Percentiles rank a stretch among this genome's conserved stretches.
phyloP scores from a whole-genome alignment of 1,284 basidiomycete genomes.

The Entoloma clypeatum region DNA sequence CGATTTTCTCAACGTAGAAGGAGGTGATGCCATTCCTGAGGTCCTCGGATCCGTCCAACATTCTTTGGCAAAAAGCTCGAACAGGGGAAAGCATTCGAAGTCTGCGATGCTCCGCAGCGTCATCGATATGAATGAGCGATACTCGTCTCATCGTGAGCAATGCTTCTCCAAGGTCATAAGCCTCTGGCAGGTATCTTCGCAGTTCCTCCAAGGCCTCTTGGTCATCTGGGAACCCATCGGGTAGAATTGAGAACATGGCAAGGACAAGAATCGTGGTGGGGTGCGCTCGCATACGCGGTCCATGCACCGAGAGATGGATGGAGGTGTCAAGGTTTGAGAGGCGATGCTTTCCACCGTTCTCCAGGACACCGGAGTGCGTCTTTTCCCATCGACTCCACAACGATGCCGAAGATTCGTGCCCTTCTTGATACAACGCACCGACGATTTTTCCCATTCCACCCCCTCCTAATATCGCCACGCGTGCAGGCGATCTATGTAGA shows the following conservation, averaged over 20 bases:
- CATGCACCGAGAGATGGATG: slow-evolving; percentile 19
- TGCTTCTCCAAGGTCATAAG: slow-evolving; percentile 1
- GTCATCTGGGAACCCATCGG: slow-evolving; percentile 11
- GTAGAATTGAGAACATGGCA: slow-evolving; percentile 19
- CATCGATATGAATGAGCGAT: too few relatives aligned
- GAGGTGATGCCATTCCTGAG: too few relatives aligned
- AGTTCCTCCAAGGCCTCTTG: background rate
- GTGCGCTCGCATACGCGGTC: slow-evolving; percentile 18
- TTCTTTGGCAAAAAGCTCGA: too few relatives aligned
- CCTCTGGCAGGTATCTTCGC: background rate
- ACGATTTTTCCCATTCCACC: slow-evolving; percentile 17
- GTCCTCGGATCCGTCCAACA: too few relatives aligned
- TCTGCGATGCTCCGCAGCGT: too few relatives aligned
- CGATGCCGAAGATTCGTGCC: slow-evolving; percentile 17
- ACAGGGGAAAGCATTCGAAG: too few relatives aligned
- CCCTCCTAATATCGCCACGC: slow-evolving; percentile 4
- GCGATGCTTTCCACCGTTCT: slow-evolving; percentile 19
- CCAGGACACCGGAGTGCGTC: slow-evolving; percentile 16
- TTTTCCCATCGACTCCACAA: slow-evolving; percentile 18
- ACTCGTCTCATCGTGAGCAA: too few relatives aligned
- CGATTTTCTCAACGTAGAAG: too few relatives aligned
- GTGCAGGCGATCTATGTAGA: slow-evolving; percentile 12
- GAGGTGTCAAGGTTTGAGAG: slow-evolving; percentile 21
- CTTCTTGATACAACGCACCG: slow-evolving; percentile 18
- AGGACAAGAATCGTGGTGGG: slow-evolving; percentile 14